These are phyloP conservation scores for Salinomyces thailandicus DNA, from an alignment of 2,329 filamentous ascomycete genomes.

Conservation along the genomic window DNA sequence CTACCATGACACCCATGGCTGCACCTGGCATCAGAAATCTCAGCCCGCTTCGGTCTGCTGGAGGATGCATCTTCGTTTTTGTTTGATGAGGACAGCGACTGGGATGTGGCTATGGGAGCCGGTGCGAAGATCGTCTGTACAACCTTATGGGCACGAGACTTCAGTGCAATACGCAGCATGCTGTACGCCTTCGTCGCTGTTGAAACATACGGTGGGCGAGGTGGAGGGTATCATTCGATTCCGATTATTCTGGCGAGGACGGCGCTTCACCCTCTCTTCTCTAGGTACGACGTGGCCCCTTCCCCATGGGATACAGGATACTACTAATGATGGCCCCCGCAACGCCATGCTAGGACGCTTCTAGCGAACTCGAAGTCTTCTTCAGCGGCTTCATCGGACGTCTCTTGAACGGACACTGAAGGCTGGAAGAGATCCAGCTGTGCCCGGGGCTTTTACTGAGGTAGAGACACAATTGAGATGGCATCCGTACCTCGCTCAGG, in stretches of 20 bases:
- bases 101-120: slow-evolving; percentile 65
- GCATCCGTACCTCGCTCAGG: too few relatives aligned
- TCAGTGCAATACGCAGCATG: slow-evolving; percentile 95
- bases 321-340: slow-evolving; percentile 7
- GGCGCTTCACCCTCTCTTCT: slow-evolving; percentile 53
- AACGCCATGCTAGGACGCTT: slow-evolving; percentile 1
- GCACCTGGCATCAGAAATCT: slow-evolving; percentile 88
- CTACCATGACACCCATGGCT: slow-evolving; percentile 70
- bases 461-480: too few relatives aligned
- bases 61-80: neutral
- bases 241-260: slow-evolving; percentile 81
- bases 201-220: slow-evolving; percentile 22
- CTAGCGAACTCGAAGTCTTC: too few relatives aligned
- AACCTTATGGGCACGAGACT: slow-evolving; percentile 43
- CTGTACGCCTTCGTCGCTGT: slow-evolving; percentile 28
- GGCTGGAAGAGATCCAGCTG: too few relatives aligned
- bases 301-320: slow-evolving; percentile 6
- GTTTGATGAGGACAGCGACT: slow-evolving; percentile 8
- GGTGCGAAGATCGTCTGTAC: slow-evolving; percentile 84
- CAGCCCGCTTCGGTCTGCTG: slow-evolving; percentile 39
- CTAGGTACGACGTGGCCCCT: slow-evolving; percentile 5
- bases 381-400: too few relatives aligned
- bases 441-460: too few relatives aligned
- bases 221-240: slow-evolving; percentile 67
- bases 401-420: too few relatives aligned